These are phyloP conservation scores for Tephrocybe sp. DNA, from an alignment of 768 basidiomycete species.

Conservation along the genomic window DNA sequence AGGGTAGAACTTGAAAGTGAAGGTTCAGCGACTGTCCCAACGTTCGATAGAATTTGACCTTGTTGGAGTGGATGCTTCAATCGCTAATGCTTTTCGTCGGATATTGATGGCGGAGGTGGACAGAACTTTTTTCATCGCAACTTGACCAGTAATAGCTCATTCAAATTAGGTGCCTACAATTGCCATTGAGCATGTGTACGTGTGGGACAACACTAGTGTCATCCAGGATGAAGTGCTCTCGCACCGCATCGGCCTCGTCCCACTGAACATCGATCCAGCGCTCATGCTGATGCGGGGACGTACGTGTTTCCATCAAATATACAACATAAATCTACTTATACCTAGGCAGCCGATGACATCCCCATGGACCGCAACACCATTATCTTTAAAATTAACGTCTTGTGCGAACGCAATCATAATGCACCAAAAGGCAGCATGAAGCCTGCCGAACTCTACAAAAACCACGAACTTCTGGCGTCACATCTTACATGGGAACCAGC, in stretches of 20 bases:
- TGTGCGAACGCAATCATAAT: conserved; percentile 62
- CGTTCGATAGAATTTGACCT: conserved; percentile 93
- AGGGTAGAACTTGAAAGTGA: conserved; percentile 69
- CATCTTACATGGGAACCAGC: conserved; percentile 78
- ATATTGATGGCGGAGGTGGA: conserved; percentile 92
- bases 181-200: conserved; percentile 86
- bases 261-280: conserved; percentile 83
- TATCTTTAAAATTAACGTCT: conserved; percentile 75
- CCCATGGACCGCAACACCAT: conserved; percentile 86
- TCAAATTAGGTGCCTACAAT: conserved; percentile 79
- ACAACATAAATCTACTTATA: neutral
- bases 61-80: conserved; percentile 92
- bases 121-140: conserved; percentile 4
- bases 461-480: conserved; percentile 66
- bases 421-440: conserved; percentile 54
- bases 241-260: conserved; percentile 90
- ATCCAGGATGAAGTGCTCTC: conserved; percentile 93
- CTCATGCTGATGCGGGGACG: conserved; percentile 58
- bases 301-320: conserved; percentile 10
- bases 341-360: conserved; percentile 54
- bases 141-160: neutral
- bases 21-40: conserved; percentile 77
- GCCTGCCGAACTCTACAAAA: conserved; percentile 65
- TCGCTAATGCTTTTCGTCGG: conserved; percentile 92
- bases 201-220: conserved; percentile 94